A percentile compares a stretch with the other conserved stretches of the same genome.
Evolutionary conservation across 1,284 basidiomycete species (phyloP).

Genomic region (Stygiomarasmius scandens): DNA sequence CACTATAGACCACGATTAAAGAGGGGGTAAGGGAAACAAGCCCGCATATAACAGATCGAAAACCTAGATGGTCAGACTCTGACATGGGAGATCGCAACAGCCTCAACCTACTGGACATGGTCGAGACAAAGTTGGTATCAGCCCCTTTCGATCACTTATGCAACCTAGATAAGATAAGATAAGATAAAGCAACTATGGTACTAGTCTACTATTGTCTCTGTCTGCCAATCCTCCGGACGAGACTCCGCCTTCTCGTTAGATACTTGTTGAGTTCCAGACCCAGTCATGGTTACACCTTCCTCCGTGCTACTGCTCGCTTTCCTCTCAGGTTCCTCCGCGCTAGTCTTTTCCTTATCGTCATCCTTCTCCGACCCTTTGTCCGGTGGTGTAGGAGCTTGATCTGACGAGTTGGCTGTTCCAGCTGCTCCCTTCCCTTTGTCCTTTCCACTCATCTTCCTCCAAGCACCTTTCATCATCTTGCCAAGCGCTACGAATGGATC

Average conservation of each 20-base stretch:
- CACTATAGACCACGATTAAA: not conserved
- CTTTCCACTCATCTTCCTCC: constrained; percentile 41
- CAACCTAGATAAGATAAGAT: not conserved
- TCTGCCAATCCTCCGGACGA: not conserved
- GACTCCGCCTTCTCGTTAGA: not conserved
- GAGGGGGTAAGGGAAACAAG: not conserved
- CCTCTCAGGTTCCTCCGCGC: not conserved
- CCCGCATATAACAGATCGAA: not conserved
- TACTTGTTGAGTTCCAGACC: not conserved
- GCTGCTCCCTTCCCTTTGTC: constrained; percentile 17
- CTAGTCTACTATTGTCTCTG: not conserved
- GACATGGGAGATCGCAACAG: not conserved
- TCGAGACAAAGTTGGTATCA: too few relatives aligned
- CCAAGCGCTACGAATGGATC: constrained; percentile 51
- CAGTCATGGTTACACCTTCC: not conserved
- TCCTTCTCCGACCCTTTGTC: not conserved
- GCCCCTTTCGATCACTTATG: not conserved
- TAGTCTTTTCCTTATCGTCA: not conserved
- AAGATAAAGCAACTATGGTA: not conserved
- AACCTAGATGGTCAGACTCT: too few relatives aligned
- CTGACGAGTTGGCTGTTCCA: not conserved
- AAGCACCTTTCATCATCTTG: constrained; percentile 47
- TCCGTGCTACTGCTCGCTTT: not conserved
- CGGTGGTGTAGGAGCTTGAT: not conserved
- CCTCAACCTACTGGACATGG: too few relatives aligned